phyloP scores from a whole-genome alignment of 1,139 yeast genomes.

The Pichia sp. region DNA sequence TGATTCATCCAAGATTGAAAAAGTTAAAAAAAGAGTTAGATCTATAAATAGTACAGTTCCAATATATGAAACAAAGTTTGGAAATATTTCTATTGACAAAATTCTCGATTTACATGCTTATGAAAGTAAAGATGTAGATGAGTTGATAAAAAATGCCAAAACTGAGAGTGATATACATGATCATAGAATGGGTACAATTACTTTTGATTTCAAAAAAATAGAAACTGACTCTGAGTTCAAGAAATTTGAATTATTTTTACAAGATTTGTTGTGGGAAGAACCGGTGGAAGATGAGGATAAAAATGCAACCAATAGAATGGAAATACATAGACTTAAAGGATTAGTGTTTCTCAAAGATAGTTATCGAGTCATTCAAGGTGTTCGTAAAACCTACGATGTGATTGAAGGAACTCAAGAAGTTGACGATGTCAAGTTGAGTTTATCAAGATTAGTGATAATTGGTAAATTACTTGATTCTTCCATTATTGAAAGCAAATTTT shows the following conservation, averaged over 20 bases:
- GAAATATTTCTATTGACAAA: slow-evolving; percentile 56
- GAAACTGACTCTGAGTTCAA: slow-evolving; percentile 30
- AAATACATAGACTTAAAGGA: slow-evolving; percentile 82
- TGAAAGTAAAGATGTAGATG: slow-evolving; percentile 31
- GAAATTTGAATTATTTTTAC: slow-evolving; percentile 53
- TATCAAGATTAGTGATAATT: slow-evolving; percentile 66
- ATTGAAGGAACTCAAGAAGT: slow-evolving; percentile 41
- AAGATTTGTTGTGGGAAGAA: slow-evolving; percentile 62
- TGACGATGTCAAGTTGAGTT: slow-evolving; percentile 28
- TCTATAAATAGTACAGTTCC: slow-evolving; percentile 67
- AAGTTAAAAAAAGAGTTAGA: slow-evolving; percentile 33
- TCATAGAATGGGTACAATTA: slow-evolving; percentile 57
- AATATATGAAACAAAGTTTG: slow-evolving; percentile 58
- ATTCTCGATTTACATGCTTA: slow-evolving; percentile 79
- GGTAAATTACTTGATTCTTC: slow-evolving; percentile 52
- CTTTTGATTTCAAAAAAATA: slow-evolving; percentile 46
- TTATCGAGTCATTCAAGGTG: slow-evolving; percentile 84
- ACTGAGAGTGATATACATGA: slow-evolving; percentile 33
- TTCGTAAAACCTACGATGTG: slow-evolving; percentile 83
- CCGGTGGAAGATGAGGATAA: slow-evolving; percentile 7
- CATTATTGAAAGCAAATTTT: slow-evolving; percentile 8
- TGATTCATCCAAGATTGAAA: slow-evolving; percentile 22
- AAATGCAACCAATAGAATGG: slow-evolving; percentile 35
- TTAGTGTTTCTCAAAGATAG: slow-evolving; percentile 38
- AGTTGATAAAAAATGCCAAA: slow-evolving; percentile 9